phyloP scores from a whole-genome alignment of 129 eudicot genomes.

The Artemisia argyi region DNA sequence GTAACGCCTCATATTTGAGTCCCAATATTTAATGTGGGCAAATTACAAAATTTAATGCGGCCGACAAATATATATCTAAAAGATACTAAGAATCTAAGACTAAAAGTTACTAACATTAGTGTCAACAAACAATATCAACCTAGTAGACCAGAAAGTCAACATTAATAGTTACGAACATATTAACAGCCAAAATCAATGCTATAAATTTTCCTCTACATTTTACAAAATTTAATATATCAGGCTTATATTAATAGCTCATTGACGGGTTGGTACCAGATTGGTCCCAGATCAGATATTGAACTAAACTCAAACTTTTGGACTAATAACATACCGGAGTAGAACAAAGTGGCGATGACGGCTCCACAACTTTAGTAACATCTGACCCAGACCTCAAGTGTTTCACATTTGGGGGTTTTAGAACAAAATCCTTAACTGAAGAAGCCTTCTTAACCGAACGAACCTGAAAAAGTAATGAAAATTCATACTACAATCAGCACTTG shows the following conservation, averaged over 20 bases:
- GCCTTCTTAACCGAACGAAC: too few relatives aligned
- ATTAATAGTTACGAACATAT: constrained; percentile 2
- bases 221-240: too few relatives aligned
- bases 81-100: background rate
- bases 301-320: background rate
- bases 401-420: too few relatives aligned
- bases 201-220: too few relatives aligned
- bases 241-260: background rate
- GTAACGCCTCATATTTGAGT: background rate
- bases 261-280: too few relatives aligned
- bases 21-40: background rate
- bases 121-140: background rate
- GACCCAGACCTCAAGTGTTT: constrained; percentile 28
- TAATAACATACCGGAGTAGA: constrained; percentile 51
- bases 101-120: background rate
- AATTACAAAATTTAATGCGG: background rate
- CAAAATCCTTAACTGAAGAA: constrained; percentile 8
- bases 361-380: constrained; percentile 15
- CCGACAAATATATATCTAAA: constrained; percentile 1
- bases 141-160: background rate
- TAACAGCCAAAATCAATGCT: too few relatives aligned
- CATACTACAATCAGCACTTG: too few relatives aligned
- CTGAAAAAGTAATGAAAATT: too few relatives aligned
- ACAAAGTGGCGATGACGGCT: constrained; percentile 34
- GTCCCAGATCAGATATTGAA: background rate